Evolutionary conservation across 441 rosid species (phyloP), one percentile per base, ranked within the genome.

Genomic region (Macaranga tanarius): DNA sequence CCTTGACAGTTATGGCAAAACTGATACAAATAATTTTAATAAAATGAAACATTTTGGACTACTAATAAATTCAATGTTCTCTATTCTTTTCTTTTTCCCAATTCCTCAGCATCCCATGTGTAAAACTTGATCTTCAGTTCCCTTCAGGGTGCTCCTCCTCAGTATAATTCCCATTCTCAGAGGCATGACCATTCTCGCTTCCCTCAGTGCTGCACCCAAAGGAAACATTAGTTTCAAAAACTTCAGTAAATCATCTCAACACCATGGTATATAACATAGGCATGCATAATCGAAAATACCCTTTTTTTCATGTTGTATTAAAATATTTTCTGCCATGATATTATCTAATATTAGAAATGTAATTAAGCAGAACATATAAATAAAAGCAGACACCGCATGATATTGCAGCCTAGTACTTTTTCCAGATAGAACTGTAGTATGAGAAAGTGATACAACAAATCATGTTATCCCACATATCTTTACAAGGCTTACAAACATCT

Each of bases 121-220:
- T 65, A 52, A 64, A 61, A 56, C 69, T 73, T 61, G 69, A 67
- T 42, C 54, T 70, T 82, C 79, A 83, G 42, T 81, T 80, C 48
- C 72, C 82, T 55, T 79, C 77, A 2, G 72, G 38, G 10, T 40
- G 40, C 22, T 62, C 77, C 15, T 72, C 57, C 68, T 69, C 71
- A 19, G 76, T 73, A 48, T 52, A 55, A 50, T 76, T 51, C 23
- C 76, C 83, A 70, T 79, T 79, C 75, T 84, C 87, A 16, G 56
- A 52, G 17, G 22, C 64, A 61, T 78, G 56, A 40, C 76, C 83
- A 67, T 79, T 79, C 75, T 84, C 87, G n/a, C 71, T 67, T 23
- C 48, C 69, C 63, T 74, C 85, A 45, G 73, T 76, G 61, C 92
- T 88, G 85, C 72, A 82, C 20, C 23, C 59, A 56, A 19, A 48